Evolutionary conservation across 805 yeast species (phyloP), one percentile per base, ranked within the genome.

Genomic region (Jamesozyma spencerorum): DNA sequence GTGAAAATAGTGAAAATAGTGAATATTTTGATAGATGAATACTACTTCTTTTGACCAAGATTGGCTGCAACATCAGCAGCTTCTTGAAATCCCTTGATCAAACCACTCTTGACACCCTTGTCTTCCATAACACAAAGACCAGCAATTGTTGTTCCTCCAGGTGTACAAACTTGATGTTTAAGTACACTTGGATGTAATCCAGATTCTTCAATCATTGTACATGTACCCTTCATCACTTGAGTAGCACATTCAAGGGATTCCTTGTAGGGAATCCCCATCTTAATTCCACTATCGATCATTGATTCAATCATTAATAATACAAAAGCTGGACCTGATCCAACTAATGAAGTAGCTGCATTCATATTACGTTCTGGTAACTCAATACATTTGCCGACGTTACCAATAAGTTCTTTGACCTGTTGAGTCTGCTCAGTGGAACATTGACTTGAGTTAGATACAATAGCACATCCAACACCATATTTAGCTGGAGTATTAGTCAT

Each of bases 401-500:
- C 65, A 27, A 80, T 69, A 43, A 83, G 64, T 43, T 64, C 51
- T 8, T 49, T 42, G 1, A 71, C 72, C 8, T 50, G 28, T 19
- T 42, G 30, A 28, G 47, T 52, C 47, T 70, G 71, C 35, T 66
- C 65, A 24, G 56, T 52, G 29, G 64, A 66, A 15, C 79, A 79
- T 10, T 62, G 63, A 2, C 62, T 47, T 8, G 90, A 76, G 55
- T 84, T 78, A 2, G 95, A 75, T n/a, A 92, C 79, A 31, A 86
- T 87, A 10, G 97, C 95, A 72, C 90, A 86, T 38, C 97, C 98
- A 51, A 80, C 77, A 18, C 97, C 95, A 60, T 75, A 85, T 60
- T 81, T 80, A 15, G 95, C 94, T 3, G 99, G 97, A 0, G 98
- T 92, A 65, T 90, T 92, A 35, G 99, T 90, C 95, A 94, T 88